Conservation (phyloP, 83 land plant genomes). For the Diphasiastrum complanatum region DNA sequence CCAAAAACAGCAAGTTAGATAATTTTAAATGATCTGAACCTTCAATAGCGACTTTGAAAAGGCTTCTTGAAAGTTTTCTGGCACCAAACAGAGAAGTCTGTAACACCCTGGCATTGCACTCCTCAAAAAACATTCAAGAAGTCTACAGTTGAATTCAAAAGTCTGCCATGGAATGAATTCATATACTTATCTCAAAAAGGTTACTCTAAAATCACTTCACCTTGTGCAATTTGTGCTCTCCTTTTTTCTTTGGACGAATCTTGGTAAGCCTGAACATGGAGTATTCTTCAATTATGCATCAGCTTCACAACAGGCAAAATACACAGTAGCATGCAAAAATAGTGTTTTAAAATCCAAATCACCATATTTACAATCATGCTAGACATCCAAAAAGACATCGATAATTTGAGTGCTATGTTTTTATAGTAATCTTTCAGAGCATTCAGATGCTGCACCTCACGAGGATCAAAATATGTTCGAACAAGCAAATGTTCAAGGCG, state of each 20-base stretch:
- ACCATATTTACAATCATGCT: no score
- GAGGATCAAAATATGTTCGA: conserved; percentile 93
- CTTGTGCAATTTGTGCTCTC: conserved; percentile 97
- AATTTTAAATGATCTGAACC: neutral
- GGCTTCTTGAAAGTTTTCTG: no score
- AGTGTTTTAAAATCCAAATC: no score
- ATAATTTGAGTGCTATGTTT: no score
- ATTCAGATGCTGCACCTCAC: no score
- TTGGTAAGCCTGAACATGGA: conserved; percentile 69
- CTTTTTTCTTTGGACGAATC: conserved; percentile 92
- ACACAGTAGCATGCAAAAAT: neutral
- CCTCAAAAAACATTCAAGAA: neutral
- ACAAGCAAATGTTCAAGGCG: conserved; percentile 93
- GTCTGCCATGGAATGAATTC: neutral
- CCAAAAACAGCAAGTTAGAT: neutral
- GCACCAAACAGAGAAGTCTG: neutral
- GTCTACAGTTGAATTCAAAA: neutral
- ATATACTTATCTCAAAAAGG: neutral
- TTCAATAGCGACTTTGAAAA: neutral
- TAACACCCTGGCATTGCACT: neutral
- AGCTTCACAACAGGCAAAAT: neutral
- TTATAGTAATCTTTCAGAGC: no score
- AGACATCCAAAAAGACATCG: no score
- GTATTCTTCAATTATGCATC: neutral
- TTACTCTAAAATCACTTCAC: conserved; percentile 17